Percentiles rank a stretch among this genome's conserved stretches.
Evolutionary conservation across 257 asterid genomes (phyloP).

Genomic region (Knoxia roxburghii): DNA sequence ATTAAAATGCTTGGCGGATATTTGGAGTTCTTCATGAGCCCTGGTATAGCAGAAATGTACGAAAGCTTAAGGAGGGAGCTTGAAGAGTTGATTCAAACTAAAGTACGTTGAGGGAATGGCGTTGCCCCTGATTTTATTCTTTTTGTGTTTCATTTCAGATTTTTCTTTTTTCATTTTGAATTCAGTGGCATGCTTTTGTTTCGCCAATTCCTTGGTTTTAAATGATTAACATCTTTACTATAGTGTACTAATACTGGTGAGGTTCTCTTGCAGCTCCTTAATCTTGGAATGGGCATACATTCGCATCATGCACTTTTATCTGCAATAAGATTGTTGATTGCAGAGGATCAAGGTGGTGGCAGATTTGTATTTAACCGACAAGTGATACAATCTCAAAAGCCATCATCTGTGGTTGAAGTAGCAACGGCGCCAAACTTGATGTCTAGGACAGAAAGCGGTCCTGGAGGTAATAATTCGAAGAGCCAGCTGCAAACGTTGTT

Average conservation of each 20-base stretch:
- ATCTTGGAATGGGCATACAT: slow-evolving; percentile 66
- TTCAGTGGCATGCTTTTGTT: background rate
- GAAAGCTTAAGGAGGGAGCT: slow-evolving; percentile 63
- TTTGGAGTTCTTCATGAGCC: slow-evolving; percentile 84
- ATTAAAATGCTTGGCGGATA: slow-evolving; percentile 86
- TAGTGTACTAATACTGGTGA: slow-evolving; percentile 1
- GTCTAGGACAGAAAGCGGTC: slow-evolving; percentile 54
- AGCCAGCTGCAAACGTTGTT: slow-evolving; percentile 82
- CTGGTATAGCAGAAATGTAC: slow-evolving; percentile 59
- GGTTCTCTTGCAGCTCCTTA: slow-evolving; percentile 53
- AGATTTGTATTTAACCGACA: slow-evolving; percentile 63
- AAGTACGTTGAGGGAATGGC: slow-evolving; percentile 44
- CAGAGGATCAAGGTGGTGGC: slow-evolving; percentile 68
- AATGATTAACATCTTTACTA: background rate
- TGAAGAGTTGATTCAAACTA: slow-evolving; percentile 65
- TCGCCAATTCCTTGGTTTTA: background rate
- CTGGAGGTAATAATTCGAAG: slow-evolving; percentile 94
- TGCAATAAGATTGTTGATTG: slow-evolving; percentile 66
- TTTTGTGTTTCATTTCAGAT: background rate
- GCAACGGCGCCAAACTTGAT: slow-evolving; percentile 24
- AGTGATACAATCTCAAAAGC: slow-evolving; percentile 32
- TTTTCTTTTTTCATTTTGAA: background rate
- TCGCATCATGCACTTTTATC: slow-evolving; percentile 66
- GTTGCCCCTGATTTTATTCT: background rate
- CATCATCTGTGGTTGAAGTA: slow-evolving; percentile 23